Base-by-base conservation (phyloP, 129 eudicot genomes). In the carrot (Daucus carota) region DNA sequence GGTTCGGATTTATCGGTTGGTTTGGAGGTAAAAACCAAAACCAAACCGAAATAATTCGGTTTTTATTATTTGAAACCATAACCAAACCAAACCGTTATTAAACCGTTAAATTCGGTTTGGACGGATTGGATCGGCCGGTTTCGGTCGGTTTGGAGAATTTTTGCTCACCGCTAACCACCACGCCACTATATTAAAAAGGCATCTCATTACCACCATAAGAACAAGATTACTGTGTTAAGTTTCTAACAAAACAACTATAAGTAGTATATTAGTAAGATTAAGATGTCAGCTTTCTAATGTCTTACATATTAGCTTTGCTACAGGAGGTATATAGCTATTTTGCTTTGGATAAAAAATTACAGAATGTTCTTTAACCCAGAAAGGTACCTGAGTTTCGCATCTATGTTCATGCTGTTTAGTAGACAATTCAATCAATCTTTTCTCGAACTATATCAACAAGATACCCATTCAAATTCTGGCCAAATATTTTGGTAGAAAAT, bases 401-500 rank as follows among this genome's bases (percentile, higher is more conserved):
- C 17, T 28, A 14, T 62, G 36, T 28, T 62, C 36, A 62, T 62
- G 68, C 36, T 62, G 36, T 29, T 28, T 28, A 54, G 12, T 62
- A 28, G 7, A 62, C 68, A 62, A 11, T 62, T 62, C 17, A 12
- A 12, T 62, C 68, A 62, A 11, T 62, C 36, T 62, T 62, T 26
- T 12, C 68, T 29, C 68, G 15, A n/a, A 12, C 36, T 28, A 31
- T 28, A 29, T 62, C 68, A 62, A 29, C 68, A 62, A 62, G 17
- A 62, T 62, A 62, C 5, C 8, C 36, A 28, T 62, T 62, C 68
- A 62, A 62, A 26, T 62, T 62, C 34, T 62, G 82, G 31, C 92
- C 92, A 73, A 90, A 92, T n/a, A 73, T 87, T 77, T 85, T 80
- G 54, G 96, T 88, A 15, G 95, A 90, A 70, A 93, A 93, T 28